A percentile compares a stretch with the other conserved stretches of the same genome.
These are phyloP conservation scores for Ulota crispa DNA, from an alignment of 225 moss, liverwort and hornwort species.

Conservation along the genomic window DNA sequence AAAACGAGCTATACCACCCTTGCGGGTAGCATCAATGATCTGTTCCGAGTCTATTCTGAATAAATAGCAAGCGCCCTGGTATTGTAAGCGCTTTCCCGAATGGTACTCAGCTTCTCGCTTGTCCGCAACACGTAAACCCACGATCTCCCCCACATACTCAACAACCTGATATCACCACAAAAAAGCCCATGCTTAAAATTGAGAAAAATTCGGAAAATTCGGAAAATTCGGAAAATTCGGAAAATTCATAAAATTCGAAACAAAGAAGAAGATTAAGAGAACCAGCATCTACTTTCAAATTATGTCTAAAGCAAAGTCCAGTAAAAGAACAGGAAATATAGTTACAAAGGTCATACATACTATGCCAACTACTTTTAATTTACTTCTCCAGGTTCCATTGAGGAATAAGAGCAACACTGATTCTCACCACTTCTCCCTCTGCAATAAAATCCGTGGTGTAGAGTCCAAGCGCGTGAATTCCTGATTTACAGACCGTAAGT, in stretches of 20 bases:
- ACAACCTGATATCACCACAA: conserved; percentile 64
- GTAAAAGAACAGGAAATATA: no score
- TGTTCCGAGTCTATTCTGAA: conserved; percentile 94
- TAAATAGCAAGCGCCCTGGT: conserved; percentile 90
- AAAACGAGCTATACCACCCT: conserved; percentile 96
- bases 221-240: no score
- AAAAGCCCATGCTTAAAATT: no score
- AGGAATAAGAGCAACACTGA: no score
- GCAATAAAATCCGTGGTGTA: conserved; percentile 88
- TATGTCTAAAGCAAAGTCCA: no score
- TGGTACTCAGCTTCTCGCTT: conserved; percentile 96
- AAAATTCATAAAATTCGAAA: no score
- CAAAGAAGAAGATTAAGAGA: no score
- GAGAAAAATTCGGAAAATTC: no score
- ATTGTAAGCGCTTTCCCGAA: conserved; percentile 84
- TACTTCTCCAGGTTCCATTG: no score
- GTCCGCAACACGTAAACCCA: conserved; percentile 93
- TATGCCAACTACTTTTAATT: no score
- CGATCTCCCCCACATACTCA: conserved; percentile 95
- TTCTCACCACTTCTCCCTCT: conserved; percentile 5
- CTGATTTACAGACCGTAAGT: conserved; percentile 79
- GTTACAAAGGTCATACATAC: no score
- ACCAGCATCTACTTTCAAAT: no score
- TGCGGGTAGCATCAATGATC: conserved; percentile 95
- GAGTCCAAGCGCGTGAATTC: conserved; percentile 90